Evolutionary conservation across 352 stramenopile species (phyloP).

Genomic region (Phytophthora citricola): DNA sequence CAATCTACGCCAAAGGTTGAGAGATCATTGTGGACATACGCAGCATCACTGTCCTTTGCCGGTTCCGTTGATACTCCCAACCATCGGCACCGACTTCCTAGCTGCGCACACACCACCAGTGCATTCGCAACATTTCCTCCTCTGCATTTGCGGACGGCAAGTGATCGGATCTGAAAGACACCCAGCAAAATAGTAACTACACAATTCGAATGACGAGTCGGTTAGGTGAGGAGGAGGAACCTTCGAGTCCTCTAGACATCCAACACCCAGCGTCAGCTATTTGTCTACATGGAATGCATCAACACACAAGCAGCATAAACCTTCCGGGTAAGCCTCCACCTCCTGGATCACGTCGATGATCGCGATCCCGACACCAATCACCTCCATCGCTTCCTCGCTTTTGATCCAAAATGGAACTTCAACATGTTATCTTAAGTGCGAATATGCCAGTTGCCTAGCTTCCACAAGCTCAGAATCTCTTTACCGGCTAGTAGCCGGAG

Average conservation of each 20-base stretch:
- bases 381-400: slow-evolving; percentile 33
- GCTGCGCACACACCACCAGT: slow-evolving; percentile 62
- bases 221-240: slow-evolving; percentile 14
- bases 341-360: slow-evolving; percentile 74
- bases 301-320: slow-evolving; percentile 26
- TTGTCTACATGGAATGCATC: neutral
- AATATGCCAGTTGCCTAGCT: neutral
- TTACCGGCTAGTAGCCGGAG: no score
- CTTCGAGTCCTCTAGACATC: slow-evolving; percentile 62
- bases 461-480: no score
- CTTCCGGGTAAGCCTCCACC: slow-evolving; percentile 57
- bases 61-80: slow-evolving; percentile 66
- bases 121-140: slow-evolving; percentile 73
- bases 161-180: slow-evolving; percentile 49
- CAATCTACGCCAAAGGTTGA: slow-evolving; percentile 45
- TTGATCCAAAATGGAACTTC: slow-evolving; percentile 20
- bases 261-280: slow-evolving; percentile 2
- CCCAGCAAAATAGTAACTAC: no score
- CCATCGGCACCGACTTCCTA: slow-evolving; percentile 55
- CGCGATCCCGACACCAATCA: slow-evolving; percentile 75
- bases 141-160: slow-evolving; percentile 58
- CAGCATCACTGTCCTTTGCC: slow-evolving; percentile 51
- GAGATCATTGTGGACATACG: slow-evolving; percentile 55
- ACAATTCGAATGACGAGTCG: no score
- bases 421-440: slow-evolving; percentile 28